Percentiles rank a stretch among this genome's conserved stretches.
phyloP scores from a whole-genome alignment of 139 green algal species.

The Picochlorum sp. region DNA sequence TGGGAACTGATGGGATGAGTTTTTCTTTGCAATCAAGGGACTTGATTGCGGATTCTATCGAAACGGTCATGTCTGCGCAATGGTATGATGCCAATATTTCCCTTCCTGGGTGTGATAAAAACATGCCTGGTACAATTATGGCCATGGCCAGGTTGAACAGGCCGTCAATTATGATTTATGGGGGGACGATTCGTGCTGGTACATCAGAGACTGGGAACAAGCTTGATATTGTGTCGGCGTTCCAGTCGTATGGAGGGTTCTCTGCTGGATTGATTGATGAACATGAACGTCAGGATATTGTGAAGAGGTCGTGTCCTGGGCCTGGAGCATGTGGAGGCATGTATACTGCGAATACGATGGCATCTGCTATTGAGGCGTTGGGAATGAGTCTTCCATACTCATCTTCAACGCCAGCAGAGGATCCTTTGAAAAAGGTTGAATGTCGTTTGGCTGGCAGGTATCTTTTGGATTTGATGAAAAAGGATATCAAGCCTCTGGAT shows the following conservation, averaged over 20 bases:
- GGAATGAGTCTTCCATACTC: constrained; percentile 94
- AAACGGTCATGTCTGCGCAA: constrained; percentile 94
- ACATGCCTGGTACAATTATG: constrained; percentile 97
- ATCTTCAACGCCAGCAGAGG: constrained; percentile 85
- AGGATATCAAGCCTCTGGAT: constrained; percentile 88
- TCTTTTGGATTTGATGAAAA: constrained; percentile 74
- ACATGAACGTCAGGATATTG: constrained; percentile 77
- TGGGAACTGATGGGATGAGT: constrained; percentile 98
- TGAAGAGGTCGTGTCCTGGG: constrained; percentile 86
- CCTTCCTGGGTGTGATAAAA: constrained; percentile 92
- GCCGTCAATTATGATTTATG: constrained; percentile 95
- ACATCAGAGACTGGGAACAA: constrained; percentile 33
- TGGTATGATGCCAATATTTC: constrained; percentile 92
- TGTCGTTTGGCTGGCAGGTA: constrained; percentile 80
- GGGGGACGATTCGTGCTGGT: constrained; percentile 92
- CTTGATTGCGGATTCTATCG: constrained; percentile 92
- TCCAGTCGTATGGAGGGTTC: constrained; percentile 88
- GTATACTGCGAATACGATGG: constrained; percentile 99
- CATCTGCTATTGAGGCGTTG: constrained; percentile 89
- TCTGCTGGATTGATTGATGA: constrained; percentile 76
- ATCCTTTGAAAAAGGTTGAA: constrained; percentile 91
- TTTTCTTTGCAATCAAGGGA: constrained; percentile 81
- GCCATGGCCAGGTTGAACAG: constrained; percentile 94
- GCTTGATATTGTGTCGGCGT: constrained; percentile 94
- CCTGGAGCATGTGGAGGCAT: constrained; percentile 78